A percentile compares a stretch with the other conserved stretches of the same genome.
Evolutionary conservation across 139 green algal genomes (phyloP).

Genomic region (Haematococcus lacustris): DNA sequence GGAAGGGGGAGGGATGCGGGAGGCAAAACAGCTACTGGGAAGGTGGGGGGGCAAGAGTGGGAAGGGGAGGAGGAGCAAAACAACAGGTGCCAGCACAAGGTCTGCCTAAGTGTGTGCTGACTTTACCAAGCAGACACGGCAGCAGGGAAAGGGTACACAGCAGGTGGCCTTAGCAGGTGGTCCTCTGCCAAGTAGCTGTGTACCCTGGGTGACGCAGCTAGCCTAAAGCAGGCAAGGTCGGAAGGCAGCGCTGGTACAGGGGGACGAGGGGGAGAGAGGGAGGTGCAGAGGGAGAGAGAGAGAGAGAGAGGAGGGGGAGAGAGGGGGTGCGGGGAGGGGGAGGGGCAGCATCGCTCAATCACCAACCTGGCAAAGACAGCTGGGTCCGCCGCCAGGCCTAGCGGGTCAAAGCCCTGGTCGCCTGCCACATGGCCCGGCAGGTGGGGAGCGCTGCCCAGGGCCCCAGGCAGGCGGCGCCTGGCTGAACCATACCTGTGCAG

Average conservation of each 20-base stretch:
- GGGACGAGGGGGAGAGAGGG: no score
- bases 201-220: background rate
- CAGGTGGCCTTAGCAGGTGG: no score
- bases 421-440: conserved; percentile 33
- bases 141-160: background rate
- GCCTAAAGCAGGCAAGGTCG: background rate
- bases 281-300: no score
- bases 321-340: no score
- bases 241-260: background rate
- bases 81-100: no score
- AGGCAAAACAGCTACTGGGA: background rate
- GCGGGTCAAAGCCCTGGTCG: conserved; percentile 59
- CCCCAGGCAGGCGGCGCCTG: conserved; percentile 23
- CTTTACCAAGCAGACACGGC: no score
- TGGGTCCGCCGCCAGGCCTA: conserved; percentile 29
- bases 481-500: conserved; percentile 24
- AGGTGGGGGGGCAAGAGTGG: no score
- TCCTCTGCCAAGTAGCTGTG: no score
- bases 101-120: no score
- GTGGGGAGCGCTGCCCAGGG: conserved; percentile 27
- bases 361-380: conserved; percentile 17
- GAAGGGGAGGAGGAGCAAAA: no score
- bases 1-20: background rate
- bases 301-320: no score
- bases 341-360: background rate